Conservation (phyloP, 345 rosid species). For the Sisymbrium altissimum region DNA sequence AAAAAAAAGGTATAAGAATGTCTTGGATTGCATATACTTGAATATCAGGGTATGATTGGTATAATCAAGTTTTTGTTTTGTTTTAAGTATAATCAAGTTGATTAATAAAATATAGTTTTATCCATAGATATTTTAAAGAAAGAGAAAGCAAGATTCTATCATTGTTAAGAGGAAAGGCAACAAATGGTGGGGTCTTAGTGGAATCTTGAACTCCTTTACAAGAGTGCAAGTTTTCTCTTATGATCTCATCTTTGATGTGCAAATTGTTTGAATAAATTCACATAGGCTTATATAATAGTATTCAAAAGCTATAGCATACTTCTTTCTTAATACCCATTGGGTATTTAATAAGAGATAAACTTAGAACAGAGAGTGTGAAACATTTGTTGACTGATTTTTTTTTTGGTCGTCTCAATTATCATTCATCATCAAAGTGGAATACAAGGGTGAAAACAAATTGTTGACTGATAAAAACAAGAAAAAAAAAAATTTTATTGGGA, state of each 20-base stretch:
- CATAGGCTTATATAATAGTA: neutral
- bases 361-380: neutral
- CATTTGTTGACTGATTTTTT: neutral
- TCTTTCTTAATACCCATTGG: neutral
- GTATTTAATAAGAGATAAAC: neutral
- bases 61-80: neutral
- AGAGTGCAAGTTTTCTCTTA: slow-evolving; percentile 34
- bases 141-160: slow-evolving; percentile 28
- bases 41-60: neutral
- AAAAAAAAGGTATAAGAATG: neutral
- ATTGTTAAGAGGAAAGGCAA: slow-evolving; percentile 23
- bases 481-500: neutral
- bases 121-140: slow-evolving; percentile 5
- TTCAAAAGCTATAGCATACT: neutral
- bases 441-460: too few relatives aligned
- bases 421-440: too few relatives aligned
- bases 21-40: neutral
- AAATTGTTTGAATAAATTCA: neutral
- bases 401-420: too few relatives aligned
- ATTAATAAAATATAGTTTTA: slow-evolving; percentile 11
- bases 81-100: slow-evolving; percentile 15
- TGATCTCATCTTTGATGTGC: slow-evolving; percentile 32
- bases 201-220: slow-evolving; percentile 28
- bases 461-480: neutral
- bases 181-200: slow-evolving; percentile 20